phyloP scores from a whole-genome alignment of 306 rosid species.

The Cucurbita moschata region DNA sequence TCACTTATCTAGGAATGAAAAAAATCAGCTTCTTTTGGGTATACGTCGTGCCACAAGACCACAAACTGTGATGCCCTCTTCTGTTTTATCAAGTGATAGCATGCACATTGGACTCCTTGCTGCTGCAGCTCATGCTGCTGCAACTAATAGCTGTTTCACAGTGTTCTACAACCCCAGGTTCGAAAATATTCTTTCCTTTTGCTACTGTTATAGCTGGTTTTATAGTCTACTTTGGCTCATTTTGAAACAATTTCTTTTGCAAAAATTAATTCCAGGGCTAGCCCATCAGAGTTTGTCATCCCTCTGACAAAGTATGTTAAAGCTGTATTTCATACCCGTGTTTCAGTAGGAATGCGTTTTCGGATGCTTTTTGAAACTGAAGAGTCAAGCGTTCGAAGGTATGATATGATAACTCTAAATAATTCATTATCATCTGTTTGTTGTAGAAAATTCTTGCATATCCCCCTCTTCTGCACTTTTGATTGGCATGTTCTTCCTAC shows the following conservation, averaged over 20 bases:
- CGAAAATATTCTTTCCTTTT: conserved; percentile 6
- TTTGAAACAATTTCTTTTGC: conserved; percentile 7
- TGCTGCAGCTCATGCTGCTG: conserved; percentile 89
- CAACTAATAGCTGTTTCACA: conserved; percentile 80
- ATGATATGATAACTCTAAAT: conserved; percentile 11
- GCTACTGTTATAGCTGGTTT: neutral
- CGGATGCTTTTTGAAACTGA: conserved; percentile 89
- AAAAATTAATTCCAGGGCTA: conserved; percentile 47
- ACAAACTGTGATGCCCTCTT: conserved; percentile 73
- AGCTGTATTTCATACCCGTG: conserved; percentile 76
- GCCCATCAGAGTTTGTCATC: conserved; percentile 80
- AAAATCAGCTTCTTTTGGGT: conserved; percentile 81
- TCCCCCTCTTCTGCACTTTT: neutral
- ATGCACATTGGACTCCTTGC: conserved; percentile 95
- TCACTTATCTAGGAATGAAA: conserved; percentile 48
- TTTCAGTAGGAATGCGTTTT: conserved; percentile 89
- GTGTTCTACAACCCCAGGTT: conserved; percentile 85
- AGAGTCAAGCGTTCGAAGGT: conserved; percentile 87
- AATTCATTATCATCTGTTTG: neutral
- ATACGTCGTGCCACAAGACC: conserved; percentile 70
- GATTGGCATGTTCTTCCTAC: neutral
- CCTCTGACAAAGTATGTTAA: conserved; percentile 71
- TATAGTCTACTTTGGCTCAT: conserved; percentile 6
- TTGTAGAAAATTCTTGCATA: neutral
- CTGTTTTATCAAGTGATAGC: conserved; percentile 76